Evolutionary conservation across 345 rosid species (phyloP).

Genomic region (Moringa oleifera): DNA sequence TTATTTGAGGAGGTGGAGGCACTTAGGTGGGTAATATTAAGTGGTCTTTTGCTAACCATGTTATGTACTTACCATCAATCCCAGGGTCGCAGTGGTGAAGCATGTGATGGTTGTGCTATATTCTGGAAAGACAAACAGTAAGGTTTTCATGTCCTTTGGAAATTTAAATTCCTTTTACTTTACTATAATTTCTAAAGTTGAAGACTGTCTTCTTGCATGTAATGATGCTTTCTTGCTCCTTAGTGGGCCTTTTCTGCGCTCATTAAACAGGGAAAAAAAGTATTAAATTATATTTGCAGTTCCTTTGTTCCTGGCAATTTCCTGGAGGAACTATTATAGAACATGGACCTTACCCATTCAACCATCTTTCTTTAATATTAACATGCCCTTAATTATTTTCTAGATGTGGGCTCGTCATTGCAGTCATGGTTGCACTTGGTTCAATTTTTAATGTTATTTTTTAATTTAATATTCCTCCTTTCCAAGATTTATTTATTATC

Average conservation of each 20-base stretch:
- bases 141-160: constrained; percentile 14
- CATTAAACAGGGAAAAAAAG: neutral
- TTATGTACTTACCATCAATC: constrained; percentile 18
- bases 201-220: neutral
- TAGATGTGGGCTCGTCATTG: neutral
- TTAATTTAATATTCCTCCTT: neutral
- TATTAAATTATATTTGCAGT: neutral
- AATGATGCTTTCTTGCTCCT: neutral
- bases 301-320: neutral
- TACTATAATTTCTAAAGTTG: neutral
- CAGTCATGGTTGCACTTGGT: neutral
- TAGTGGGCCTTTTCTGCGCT: neutral
- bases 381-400: neutral
- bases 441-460: neutral
- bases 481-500: constrained; percentile 19
- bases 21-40: too few relatives aligned
- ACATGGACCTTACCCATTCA: neutral
- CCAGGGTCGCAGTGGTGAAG: constrained; percentile 84
- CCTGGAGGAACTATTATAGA: neutral
- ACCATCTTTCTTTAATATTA: neutral
- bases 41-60: neutral
- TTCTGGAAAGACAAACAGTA: constrained; percentile 77
- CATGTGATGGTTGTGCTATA: constrained; percentile 80
- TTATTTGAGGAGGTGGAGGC: too few relatives aligned
- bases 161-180: neutral